These are phyloP conservation scores for Pyrenophora graminea DNA, from an alignment of 2,329 filamentous ascomycete genomes.

Conservation along the genomic window DNA sequence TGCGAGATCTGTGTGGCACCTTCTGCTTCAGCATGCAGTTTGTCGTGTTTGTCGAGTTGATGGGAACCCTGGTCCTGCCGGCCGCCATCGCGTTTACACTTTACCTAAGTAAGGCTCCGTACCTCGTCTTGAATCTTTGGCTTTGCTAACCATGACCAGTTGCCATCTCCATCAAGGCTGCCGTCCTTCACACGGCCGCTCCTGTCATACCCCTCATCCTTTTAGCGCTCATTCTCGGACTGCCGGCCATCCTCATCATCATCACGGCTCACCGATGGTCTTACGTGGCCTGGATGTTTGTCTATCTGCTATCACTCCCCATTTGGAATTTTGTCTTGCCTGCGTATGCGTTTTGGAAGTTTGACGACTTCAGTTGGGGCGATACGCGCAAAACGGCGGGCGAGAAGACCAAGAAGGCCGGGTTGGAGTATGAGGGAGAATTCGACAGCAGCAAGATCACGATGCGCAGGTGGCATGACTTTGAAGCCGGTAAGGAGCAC, in stretches of 20 bases:
- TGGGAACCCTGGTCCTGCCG: constrained; percentile 91
- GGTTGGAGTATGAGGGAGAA: constrained; percentile 87
- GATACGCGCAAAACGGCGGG: constrained; percentile 95
- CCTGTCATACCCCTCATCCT: constrained; percentile 91
- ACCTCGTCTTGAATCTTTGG: constrained; percentile 4
- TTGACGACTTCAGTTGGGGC: constrained; percentile 99
- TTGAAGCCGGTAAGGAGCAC: constrained; percentile 69
- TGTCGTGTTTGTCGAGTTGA: constrained; percentile 90
- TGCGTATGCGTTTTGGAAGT: constrained; percentile 97
- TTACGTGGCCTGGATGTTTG: constrained; percentile 95
- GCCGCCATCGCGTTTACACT: constrained; percentile 97
- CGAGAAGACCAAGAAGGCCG: constrained; percentile 84
- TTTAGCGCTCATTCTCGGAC: constrained; percentile 85
- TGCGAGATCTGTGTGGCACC: constrained; percentile 93
- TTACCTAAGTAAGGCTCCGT: constrained; percentile 76
- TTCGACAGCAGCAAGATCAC: constrained; percentile 99
- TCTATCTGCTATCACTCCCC: constrained; percentile 90
- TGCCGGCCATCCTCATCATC: constrained; percentile 88
- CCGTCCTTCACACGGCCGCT: constrained; percentile 60
- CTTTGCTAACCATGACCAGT: constrained; percentile 58
- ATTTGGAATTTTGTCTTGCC: constrained; percentile 98
- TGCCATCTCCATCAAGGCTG: constrained; percentile 77
- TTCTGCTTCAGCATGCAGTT: constrained; percentile 99
- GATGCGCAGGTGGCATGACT: constrained; percentile 96
- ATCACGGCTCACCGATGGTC: constrained; percentile 90